phyloP scores from a whole-genome alignment of 1,284 basidiomycete genomes.

The Sanguinoderma infundibulare region DNA sequence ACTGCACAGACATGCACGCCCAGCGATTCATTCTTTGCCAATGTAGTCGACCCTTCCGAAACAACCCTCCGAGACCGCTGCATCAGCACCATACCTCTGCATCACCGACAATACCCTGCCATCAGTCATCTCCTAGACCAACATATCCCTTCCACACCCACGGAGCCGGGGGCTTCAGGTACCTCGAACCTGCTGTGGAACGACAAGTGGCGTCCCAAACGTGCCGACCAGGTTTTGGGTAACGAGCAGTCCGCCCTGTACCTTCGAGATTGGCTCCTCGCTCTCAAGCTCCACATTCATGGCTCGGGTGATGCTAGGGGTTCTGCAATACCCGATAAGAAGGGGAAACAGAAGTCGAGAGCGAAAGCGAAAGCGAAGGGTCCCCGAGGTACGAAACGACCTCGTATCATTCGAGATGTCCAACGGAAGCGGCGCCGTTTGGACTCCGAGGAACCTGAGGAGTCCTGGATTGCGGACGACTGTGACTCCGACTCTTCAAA shows the following conservation, averaged over 20 bases:
- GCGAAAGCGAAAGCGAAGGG: slow-evolving; percentile 20
- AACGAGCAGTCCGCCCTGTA: slow-evolving; percentile 79
- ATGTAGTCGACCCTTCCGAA: neutral
- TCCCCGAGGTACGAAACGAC: slow-evolving; percentile 49
- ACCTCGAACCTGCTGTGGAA: slow-evolving; percentile 62
- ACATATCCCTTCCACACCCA: slow-evolving; percentile 6
- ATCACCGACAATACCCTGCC: slow-evolving; percentile 49
- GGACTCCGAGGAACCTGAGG: slow-evolving; percentile 54
- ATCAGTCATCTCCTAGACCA: slow-evolving; percentile 49
- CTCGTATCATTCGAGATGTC: slow-evolving; percentile 56
- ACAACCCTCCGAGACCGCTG: neutral
- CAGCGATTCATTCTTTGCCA: neutral
- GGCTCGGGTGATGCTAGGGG: neutral
- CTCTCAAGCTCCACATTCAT: slow-evolving; percentile 63
- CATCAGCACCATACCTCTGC: slow-evolving; percentile 17
- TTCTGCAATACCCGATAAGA: slow-evolving; percentile 16
- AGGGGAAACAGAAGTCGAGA: slow-evolving; percentile 25
- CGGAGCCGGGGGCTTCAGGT: slow-evolving; percentile 25
- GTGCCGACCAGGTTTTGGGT: slow-evolving; percentile 79
- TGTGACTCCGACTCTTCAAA: slow-evolving; percentile 41
- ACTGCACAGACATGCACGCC: neutral
- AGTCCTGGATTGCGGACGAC: slow-evolving; percentile 54
- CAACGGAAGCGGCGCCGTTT: slow-evolving; percentile 51
- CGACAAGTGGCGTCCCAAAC: slow-evolving; percentile 78
- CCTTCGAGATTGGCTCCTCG: slow-evolving; percentile 82